phyloP scores from a whole-genome alignment of 371 early-diverging fungal species.

The Nematocida displodere region DNA sequence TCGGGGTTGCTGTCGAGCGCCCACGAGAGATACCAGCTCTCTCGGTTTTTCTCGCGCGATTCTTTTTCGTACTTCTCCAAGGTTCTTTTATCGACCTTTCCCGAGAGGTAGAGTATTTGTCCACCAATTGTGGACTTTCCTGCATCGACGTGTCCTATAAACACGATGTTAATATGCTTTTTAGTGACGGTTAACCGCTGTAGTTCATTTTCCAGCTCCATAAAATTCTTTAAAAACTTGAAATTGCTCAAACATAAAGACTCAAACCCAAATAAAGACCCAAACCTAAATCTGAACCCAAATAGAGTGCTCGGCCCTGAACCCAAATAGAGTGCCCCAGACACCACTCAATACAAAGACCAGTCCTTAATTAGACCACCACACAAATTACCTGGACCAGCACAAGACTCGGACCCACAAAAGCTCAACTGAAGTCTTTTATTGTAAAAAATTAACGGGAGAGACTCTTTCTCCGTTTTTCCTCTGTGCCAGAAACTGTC shows the following conservation, averaged over 20 bases:
- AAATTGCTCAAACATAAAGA: too few relatives aligned
- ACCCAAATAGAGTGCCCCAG: too few relatives aligned
- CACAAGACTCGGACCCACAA: too few relatives aligned
- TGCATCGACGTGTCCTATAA: conserved; percentile 99
- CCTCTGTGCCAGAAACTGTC: conserved; percentile 32
- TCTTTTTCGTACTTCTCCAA: conserved; percentile 98
- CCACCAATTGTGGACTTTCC: conserved; percentile 97
- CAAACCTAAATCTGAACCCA: too few relatives aligned
- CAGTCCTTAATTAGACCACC: too few relatives aligned
- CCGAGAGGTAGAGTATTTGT: conserved; percentile 95
- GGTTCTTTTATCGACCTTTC: conserved; percentile 96
- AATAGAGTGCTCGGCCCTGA: too few relatives aligned
- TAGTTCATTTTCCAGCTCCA: conserved; percentile 19
- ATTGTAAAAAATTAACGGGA: too few relatives aligned
- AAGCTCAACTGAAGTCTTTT: too few relatives aligned
- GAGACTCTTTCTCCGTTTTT: conserved; percentile 44
- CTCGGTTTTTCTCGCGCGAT: conserved; percentile 74
- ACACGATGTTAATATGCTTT: conserved; percentile 69
- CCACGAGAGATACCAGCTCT: conserved; percentile 65
- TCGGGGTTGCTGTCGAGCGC: conserved; percentile 64
- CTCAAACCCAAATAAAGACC: too few relatives aligned
- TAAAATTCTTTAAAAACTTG: conserved; percentile 29
- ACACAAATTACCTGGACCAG: too few relatives aligned
- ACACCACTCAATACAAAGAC: too few relatives aligned
- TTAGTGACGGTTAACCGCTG: conserved; percentile 44